Conservation (phyloP, 768 basidiomycete species). For the Termitomyces eurrhizus region DNA sequence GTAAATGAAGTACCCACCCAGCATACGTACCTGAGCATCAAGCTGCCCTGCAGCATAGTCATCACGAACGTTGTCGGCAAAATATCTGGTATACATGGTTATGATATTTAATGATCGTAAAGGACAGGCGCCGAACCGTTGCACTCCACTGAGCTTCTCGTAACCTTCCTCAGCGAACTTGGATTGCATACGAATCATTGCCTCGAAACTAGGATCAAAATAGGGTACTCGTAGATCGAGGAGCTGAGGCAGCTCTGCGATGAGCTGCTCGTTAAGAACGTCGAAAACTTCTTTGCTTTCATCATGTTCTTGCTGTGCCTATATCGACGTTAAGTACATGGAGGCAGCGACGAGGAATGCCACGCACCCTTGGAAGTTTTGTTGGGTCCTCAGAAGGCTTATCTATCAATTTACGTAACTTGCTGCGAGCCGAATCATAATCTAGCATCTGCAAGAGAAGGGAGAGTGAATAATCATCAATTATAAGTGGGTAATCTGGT, state of each 20-base stretch:
- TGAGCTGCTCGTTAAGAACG: slow-evolving; percentile 87
- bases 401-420: slow-evolving; percentile 82
- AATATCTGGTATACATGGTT: slow-evolving; percentile 55
- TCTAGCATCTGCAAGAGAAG: slow-evolving; percentile 62
- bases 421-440: slow-evolving; percentile 91
- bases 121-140: slow-evolving; percentile 48
- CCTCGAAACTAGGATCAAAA: slow-evolving; percentile 98
- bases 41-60: slow-evolving; percentile 97
- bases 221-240: slow-evolving; percentile 95
- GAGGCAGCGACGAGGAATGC: neutral
- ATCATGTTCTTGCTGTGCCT: slow-evolving; percentile 96
- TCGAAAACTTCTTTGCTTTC: slow-evolving; percentile 94
- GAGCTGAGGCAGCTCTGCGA: slow-evolving; percentile 85
- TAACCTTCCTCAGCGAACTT: slow-evolving; percentile 99
- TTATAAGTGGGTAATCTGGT: slow-evolving; percentile 1
- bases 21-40: slow-evolving; percentile 73
- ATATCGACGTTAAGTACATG: neutral
- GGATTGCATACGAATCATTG: slow-evolving; percentile 97
- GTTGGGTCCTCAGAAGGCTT: slow-evolving; percentile 93
- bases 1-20: neutral
- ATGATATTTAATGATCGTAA: neutral
- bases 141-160: slow-evolving; percentile 92
- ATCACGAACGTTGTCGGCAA: slow-evolving; percentile 84
- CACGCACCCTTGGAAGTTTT: slow-evolving; percentile 63
- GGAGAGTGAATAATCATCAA: neutral